Evolutionary conservation across 1,284 basidiomycete genomes (phyloP).

Genomic region (Cryptococcus sp.): DNA sequence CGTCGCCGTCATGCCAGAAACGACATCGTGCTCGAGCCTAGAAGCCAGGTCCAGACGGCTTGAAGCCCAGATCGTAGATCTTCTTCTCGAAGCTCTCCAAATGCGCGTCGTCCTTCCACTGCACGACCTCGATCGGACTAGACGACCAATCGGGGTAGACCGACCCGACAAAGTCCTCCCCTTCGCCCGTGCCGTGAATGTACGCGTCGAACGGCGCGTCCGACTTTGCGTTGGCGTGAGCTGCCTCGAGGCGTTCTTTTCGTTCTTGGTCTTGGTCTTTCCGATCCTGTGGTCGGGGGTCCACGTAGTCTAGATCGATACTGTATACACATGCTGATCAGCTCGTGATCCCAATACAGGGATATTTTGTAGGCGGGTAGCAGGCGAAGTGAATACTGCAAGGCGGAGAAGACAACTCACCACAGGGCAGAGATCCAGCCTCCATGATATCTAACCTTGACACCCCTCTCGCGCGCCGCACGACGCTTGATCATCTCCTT

Average conservation of each 20-base stretch:
- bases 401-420: conserved; percentile 22
- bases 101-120: conserved; percentile 45
- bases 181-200: conserved; percentile 1
- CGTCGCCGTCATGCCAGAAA: no score
- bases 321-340: conserved; percentile 15
- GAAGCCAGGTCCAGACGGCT: conserved; percentile 45
- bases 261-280: conserved; percentile 26
- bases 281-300: conserved; percentile 36
- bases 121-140: conserved; percentile 47
- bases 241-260: conserved; percentile 4
- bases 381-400: background rate
- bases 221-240: background rate
- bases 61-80: conserved; percentile 49
- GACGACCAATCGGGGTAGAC: conserved; percentile 30
- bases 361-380: background rate
- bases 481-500: conserved; percentile 41
- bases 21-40: conserved; percentile 14
- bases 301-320: conserved; percentile 46
- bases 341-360: background rate
- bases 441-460: conserved; percentile 51
- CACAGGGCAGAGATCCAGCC: conserved; percentile 50
- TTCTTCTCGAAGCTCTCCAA: conserved; percentile 46
- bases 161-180: conserved; percentile 15
- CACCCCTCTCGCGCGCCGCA: conserved; percentile 51
- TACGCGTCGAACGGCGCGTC: background rate